Evolutionary conservation across 306 rosid genomes (phyloP).

Genomic region (Prunus mume): DNA sequence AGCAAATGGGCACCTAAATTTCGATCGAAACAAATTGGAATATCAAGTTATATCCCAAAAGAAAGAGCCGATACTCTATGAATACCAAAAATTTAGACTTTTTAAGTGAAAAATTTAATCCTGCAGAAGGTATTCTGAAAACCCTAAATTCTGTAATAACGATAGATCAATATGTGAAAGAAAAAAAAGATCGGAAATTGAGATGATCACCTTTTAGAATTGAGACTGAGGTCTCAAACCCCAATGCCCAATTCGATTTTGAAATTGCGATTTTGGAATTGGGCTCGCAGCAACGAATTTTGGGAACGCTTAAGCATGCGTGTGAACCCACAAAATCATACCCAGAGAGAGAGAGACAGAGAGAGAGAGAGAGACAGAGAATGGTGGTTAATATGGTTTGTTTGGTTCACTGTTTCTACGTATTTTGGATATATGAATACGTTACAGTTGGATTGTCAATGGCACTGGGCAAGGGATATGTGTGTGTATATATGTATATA

Average conservation of each 20-base stretch:
- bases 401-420: background rate
- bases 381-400: slow-evolving; percentile 3
- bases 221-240: background rate
- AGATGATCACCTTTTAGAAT: background rate
- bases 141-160: slow-evolving; percentile 4
- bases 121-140: background rate
- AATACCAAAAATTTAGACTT: background rate
- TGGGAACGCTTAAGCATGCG: background rate
- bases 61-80: too few species aligned
- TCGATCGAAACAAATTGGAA: background rate
- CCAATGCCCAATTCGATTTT: slow-evolving; percentile 5
- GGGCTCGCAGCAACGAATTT: slow-evolving; percentile 3
- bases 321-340: background rate
- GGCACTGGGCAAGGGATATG: background rate
- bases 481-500: background rate
- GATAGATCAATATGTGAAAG: background rate
- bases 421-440: background rate
- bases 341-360: background rate
- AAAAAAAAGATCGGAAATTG: background rate
- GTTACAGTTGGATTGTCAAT: background rate
- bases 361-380: background rate
- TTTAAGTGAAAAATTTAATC: background rate
- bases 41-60: background rate
- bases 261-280: background rate
- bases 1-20: background rate